Evolutionary conservation across 2,329 filamentous ascomycete genomes (phyloP), one percentile per base, ranked within the genome.

Genomic region (Colletotrichum filicis): DNA sequence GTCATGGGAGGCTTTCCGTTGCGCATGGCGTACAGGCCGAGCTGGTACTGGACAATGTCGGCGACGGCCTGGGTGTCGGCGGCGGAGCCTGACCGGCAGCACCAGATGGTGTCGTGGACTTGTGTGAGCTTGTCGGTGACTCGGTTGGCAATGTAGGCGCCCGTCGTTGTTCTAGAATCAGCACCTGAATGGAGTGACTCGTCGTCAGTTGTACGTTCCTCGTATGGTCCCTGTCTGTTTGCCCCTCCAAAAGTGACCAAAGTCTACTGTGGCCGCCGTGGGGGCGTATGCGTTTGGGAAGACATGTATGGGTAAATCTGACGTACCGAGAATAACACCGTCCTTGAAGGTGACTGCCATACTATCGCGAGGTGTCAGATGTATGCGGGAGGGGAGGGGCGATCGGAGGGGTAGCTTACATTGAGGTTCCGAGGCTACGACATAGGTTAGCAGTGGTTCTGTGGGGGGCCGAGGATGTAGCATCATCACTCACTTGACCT

Each of bases 281-380:
- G n/a, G 32, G 5, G 4, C 7, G 30, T n/a, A 6, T 8, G 42
- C 19, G 42, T 19, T 9, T 6, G 19, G 6, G 8, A 19, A 49
- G 19, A 49, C 19, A 49, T 49, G 1, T 49, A 7, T 9, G 8
- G 8, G 19, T 32, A 32, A 19, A 49, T 16, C 16, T 32, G 16
- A 24, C 88, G 62, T 84, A 92, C 91, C 94, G 55, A 99, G 90
- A 85, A 99, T 98, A 73, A 99, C 97, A 75, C 97, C 97, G 80
- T 98, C 95, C 83, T 97, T 97, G 91, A 99, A 99, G 80, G 97
- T 98, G 83, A 98, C 95, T 74, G 97, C 97, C 97, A 99, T 99
- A 83, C 95, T 97, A 79, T 76, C 58, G 46, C n/a, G 62, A 55
- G 71, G 71, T 60, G 75, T 77, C 70, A 78, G 78, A 81, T 72